phyloP scores from a whole-genome alignment of 2,329 filamentous ascomycete genomes.

The Pseudogymnoascus verrucosus region DNA sequence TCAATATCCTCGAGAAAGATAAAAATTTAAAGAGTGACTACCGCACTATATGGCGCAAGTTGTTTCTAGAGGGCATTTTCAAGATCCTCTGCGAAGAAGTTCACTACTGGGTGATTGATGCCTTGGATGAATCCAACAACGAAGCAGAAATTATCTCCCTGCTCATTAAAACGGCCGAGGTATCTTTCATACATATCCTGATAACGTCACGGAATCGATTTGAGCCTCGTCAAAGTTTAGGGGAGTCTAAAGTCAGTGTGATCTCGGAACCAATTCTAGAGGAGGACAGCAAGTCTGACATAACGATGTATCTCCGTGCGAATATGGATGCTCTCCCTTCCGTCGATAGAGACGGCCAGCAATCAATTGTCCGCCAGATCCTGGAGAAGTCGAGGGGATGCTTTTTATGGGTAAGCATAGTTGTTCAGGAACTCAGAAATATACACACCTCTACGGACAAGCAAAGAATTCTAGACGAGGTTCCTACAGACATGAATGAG shows the following conservation, averaged over 20 bases:
- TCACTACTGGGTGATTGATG: background rate
- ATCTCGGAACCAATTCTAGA: background rate
- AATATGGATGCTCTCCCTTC: background rate
- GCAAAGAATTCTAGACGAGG: constrained; percentile 23
- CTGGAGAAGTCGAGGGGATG: background rate
- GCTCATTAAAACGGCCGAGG: background rate
- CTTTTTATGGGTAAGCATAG: background rate
- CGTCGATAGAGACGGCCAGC: background rate
- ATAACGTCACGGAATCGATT: background rate
- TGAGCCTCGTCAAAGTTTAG: background rate
- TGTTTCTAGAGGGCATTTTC: background rate
- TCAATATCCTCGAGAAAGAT: background rate
- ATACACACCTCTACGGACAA: constrained; percentile 15
- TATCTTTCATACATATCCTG: background rate
- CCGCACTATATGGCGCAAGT: background rate
- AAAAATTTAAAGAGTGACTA: background rate
- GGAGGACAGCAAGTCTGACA: background rate
- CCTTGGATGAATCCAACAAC: background rate
- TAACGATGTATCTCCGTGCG: background rate
- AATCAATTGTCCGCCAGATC: background rate
- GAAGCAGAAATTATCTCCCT: background rate
- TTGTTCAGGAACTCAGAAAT: background rate
- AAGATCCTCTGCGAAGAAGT: background rate
- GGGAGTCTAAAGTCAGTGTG: background rate
- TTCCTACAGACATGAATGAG: constrained; percentile 29